Evolutionary conservation across 2,329 filamentous ascomycete species (phyloP), one percentile per base, ranked within the genome.

Genomic region (Neocatenulostroma microsporum): DNA sequence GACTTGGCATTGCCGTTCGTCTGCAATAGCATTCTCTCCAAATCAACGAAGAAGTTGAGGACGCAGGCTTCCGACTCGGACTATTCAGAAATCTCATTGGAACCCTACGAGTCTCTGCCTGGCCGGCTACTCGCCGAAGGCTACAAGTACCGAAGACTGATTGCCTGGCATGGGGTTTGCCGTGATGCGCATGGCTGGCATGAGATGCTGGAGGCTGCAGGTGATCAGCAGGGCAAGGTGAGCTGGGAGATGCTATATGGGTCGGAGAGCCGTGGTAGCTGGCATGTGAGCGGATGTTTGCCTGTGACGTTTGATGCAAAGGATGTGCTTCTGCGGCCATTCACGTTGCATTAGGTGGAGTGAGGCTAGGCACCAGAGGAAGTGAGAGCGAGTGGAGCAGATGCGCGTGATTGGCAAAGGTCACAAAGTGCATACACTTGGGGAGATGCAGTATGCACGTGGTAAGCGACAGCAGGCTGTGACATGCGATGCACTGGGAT

Each of bases 1-100:
- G 47, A 51, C 34, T 28, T 53, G 26, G 45, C 45, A 12, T 18
- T 53, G 5, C 47, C 50, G 5, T 50, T 42, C 21, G 45, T 39
- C 3, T 53, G 48, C 39, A 33, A 20, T 24, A 23, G 27, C 9
- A 45, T 51, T 9, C 47, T 50, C 24, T 14, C 30, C 5, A 33
- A 39, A 3, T 20, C 14, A 18, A 15, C 33, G 9, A 30, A 40
- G 23, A 21, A 26, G 10, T 13, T 37, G 18, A 30, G 30, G 26
- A 19, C 24, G 17, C n/a, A n/a, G n/a, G 24, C 17, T 11, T 15
- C 27, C 11, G 27, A 19, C n/a, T 26, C 7, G 13, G 38, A 28
- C 26, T 39, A 25, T 19, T 38, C 49, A 5, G 13, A 3, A 6
- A 37, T 47, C 19, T 20, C 37, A 10, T 34, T 32, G 7, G 36